Evolutionary conservation across 2,329 filamentous ascomycete species (phyloP).

Genomic region (Tympanopsis confertula): DNA sequence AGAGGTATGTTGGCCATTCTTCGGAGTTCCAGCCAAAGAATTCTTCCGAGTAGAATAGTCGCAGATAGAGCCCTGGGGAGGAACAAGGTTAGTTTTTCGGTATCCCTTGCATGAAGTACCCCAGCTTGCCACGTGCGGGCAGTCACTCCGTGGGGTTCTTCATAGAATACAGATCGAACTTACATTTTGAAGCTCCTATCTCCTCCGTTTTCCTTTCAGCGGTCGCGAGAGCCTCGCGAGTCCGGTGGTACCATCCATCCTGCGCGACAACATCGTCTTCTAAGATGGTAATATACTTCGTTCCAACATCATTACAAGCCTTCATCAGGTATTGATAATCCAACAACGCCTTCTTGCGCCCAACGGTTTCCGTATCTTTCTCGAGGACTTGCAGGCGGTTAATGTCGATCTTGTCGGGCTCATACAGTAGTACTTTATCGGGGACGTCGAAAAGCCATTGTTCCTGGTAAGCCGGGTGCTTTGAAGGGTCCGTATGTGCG

Average conservation of each 20-base stretch:
- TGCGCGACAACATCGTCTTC: conserved; percentile 33
- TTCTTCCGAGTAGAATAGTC: conserved; percentile 31
- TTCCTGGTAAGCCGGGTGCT: conserved; percentile 25
- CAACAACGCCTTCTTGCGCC: neutral
- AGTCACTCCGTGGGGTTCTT: too few species aligned
- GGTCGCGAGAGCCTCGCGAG: conserved; percentile 18
- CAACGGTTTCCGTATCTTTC: neutral
- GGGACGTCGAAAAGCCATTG: conserved; percentile 24
- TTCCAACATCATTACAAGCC: conserved; percentile 12
- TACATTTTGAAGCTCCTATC: too few species aligned
- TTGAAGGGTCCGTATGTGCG: conserved; percentile 24
- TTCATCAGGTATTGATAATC: neutral
- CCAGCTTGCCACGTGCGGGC: too few species aligned
- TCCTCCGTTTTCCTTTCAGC: conserved; percentile 16
- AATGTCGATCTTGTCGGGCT: conserved; percentile 12
- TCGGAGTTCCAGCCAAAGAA: conserved; percentile 31
- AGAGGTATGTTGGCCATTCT: conserved; percentile 22
- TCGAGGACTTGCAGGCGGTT: neutral
- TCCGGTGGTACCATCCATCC: conserved; percentile 32
- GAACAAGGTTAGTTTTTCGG: conserved; percentile 4
- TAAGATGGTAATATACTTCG: conserved; percentile 27
- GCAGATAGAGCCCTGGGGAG: conserved; percentile 23
- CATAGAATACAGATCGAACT: too few species aligned
- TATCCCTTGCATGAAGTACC: too few species aligned
- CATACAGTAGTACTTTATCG: conserved; percentile 27